A percentile compares a stretch with the other conserved stretches of the same genome.
phyloP scores from a whole-genome alignment of 2,329 filamentous ascomycete genomes.

The Aspergillus pseudoterreus region DNA sequence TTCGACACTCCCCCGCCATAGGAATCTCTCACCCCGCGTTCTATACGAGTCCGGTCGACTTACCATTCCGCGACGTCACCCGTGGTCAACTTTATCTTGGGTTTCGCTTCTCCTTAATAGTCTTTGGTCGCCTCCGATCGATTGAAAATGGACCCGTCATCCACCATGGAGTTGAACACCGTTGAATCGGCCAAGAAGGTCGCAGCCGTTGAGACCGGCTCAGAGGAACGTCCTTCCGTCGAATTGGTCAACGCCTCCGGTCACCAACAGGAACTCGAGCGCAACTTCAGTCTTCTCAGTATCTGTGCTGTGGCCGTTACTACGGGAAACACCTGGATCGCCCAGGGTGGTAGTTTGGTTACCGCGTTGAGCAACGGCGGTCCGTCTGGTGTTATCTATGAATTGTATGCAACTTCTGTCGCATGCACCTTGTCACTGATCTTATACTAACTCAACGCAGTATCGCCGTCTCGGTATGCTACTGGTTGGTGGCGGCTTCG shows the following conservation, averaged over 20 bases:
- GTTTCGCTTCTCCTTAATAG: no score
- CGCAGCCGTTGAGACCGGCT: slow-evolving; percentile 17
- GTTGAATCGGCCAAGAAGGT: slow-evolving; percentile 20
- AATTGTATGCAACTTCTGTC: slow-evolving; percentile 43
- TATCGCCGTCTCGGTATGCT: slow-evolving; percentile 48
- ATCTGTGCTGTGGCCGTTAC: slow-evolving; percentile 60
- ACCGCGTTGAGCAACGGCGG: slow-evolving; percentile 60
- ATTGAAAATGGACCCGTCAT: background rate
- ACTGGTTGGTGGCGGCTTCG: slow-evolving; percentile 57
- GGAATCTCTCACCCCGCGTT: background rate
- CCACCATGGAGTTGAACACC: slow-evolving; percentile 13
- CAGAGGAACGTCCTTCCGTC: slow-evolving; percentile 28
- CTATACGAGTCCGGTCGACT: background rate
- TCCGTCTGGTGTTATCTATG: slow-evolving; percentile 59
- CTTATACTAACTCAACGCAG: slow-evolving; percentile 13
- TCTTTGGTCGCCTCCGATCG: background rate
- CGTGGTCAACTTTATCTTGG: no score
- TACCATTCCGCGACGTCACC: background rate
- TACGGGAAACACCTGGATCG: slow-evolving; percentile 64
- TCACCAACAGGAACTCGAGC: slow-evolving; percentile 59
- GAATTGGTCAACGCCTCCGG: slow-evolving; percentile 60
- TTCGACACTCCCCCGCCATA: background rate
- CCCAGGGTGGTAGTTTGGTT: slow-evolving; percentile 59
- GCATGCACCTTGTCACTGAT: background rate
- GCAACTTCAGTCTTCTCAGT: slow-evolving; percentile 59